Evolutionary conservation across 805 yeast genomes (phyloP).

Genomic region (Metschnikowia noctiluminum): DNA sequence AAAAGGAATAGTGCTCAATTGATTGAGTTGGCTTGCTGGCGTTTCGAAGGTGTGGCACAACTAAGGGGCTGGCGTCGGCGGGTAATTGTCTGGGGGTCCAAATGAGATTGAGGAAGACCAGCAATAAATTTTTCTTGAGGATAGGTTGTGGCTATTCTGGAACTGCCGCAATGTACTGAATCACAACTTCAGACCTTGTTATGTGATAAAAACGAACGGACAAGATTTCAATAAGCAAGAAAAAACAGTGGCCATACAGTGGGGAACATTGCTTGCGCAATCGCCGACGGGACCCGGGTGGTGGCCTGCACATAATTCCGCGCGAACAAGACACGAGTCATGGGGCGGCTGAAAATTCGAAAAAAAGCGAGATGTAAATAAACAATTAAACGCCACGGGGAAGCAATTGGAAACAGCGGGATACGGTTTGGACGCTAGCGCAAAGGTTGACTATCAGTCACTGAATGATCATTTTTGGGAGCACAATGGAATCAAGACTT

Average conservation of each 20-base stretch:
- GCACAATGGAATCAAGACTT: too few species aligned
- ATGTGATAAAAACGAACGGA: background rate
- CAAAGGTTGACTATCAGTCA: too few species aligned
- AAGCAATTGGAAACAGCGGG: too few species aligned
- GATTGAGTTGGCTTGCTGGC: background rate
- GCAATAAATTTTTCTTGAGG: background rate
- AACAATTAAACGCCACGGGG: background rate
- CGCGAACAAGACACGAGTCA: background rate
- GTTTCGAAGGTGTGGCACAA: background rate
- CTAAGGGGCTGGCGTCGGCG: background rate
- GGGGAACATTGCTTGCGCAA: slow-evolving; percentile 10
- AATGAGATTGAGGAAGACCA: background rate
- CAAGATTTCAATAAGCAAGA: background rate
- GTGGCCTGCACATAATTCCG: background rate
- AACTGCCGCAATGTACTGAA: background rate
- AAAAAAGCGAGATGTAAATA: slow-evolving; percentile 1
- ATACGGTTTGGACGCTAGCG: too few species aligned
- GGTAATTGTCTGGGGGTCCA: background rate
- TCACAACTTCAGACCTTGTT: background rate
- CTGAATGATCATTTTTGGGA: too few species aligned
- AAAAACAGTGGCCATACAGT: slow-evolving; percentile 1
- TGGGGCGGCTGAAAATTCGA: slow-evolving; percentile 6
- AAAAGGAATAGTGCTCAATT: background rate
- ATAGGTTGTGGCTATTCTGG: background rate
- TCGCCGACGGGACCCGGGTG: slow-evolving; percentile 1